Base-by-base conservation (phyloP, 345 rosid species). In the Dimocarpus longan region DNA sequence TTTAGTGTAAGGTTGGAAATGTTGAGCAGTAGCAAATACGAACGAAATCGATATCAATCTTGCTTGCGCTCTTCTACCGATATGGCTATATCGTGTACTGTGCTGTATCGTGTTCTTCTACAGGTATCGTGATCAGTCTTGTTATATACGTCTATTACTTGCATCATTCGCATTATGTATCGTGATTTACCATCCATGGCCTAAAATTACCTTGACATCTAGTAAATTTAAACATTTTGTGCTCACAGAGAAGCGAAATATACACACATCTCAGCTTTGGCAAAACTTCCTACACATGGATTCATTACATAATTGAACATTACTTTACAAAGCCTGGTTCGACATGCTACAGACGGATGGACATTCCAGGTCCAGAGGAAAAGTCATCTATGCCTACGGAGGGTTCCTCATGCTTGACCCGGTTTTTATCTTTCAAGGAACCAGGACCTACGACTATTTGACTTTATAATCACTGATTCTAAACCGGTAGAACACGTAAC, bases 321-420 rank as follows among this genome's bases (percentile, higher is more conserved):
- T 68, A 68, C 82, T 83, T 85, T 87, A 85, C 88, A 83, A 15
- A 28, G 74, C 81, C 83, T 80, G 73, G 42, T 54, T 77, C 70
- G 18, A 73, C 75, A 76, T 80, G 56, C 76, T 71, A 77, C 74
- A 75, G 64, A 44, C 28, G 67, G 40, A 44, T 46, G 48, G 70
- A 46, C 48, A 43, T 13, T 69, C 67, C 12, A 18, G 37, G 26
- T 12, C 67, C 19, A 28, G 37, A 42, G 19, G 32, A 18, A 24
- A n/a, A 13, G 32, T 26, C 64, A 28, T n/a, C n/a, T n/a, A n/a
- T n/a, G n/a, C 37, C 64, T 48, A 13, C 22, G 7, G 65, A 26
- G 22, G 10, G 39, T 26, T 68, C 67, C 26, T 52, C 18, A 15
- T 10, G 28, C 64, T 77, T 71, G 42, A 56, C 59, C 56, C n/a